Percentiles rank a stretch among this genome's conserved stretches.
Evolutionary conservation across 129 eudicot genomes (phyloP).

Genomic region (Tanacetum coccineum): DNA sequence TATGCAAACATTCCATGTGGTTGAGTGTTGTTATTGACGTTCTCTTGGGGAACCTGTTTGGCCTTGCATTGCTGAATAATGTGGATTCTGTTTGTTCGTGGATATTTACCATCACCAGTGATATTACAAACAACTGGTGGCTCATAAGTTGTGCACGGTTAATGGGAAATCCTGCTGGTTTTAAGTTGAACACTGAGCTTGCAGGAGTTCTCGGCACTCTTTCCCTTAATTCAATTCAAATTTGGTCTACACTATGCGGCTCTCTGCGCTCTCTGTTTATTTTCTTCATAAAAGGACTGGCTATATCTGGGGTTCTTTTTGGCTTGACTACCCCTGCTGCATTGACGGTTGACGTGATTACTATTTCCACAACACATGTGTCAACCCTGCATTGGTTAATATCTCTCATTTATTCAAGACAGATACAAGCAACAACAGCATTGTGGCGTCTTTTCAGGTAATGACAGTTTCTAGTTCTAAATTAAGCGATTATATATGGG

Average conservation of each 20-base stretch:
- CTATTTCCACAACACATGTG: constrained; percentile 54
- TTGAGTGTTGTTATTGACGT: constrained; percentile 60
- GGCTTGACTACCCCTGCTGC: constrained; percentile 73
- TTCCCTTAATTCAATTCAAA: constrained; percentile 78
- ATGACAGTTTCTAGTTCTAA: not conserved
- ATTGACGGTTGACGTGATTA: constrained; percentile 50
- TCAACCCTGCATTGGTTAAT: constrained; percentile 62
- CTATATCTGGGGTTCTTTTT: constrained; percentile 65
- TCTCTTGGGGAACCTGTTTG: constrained; percentile 73
- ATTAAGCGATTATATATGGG: constrained; percentile 10
- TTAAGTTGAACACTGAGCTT: constrained; percentile 89
- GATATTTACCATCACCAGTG: constrained; percentile 43
- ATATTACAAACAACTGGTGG: constrained; percentile 61
- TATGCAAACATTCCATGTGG: constrained; percentile 78
- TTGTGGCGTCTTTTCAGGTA: constrained; percentile 99
- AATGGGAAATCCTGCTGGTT: constrained; percentile 98
- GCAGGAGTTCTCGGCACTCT: constrained; percentile 86
- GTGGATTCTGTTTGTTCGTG: constrained; percentile 44
- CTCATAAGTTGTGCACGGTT: constrained; percentile 85
- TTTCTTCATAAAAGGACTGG: constrained; percentile 50
- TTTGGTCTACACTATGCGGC: constrained; percentile 82
- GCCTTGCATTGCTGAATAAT: constrained; percentile 47
- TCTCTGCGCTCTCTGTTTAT: constrained; percentile 41
- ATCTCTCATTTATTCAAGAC: constrained; percentile 76
- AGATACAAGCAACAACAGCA: constrained; percentile 76